phyloP scores from a whole-genome alignment of 768 basidiomycete genomes.

The Crassisporium funariophilum region DNA sequence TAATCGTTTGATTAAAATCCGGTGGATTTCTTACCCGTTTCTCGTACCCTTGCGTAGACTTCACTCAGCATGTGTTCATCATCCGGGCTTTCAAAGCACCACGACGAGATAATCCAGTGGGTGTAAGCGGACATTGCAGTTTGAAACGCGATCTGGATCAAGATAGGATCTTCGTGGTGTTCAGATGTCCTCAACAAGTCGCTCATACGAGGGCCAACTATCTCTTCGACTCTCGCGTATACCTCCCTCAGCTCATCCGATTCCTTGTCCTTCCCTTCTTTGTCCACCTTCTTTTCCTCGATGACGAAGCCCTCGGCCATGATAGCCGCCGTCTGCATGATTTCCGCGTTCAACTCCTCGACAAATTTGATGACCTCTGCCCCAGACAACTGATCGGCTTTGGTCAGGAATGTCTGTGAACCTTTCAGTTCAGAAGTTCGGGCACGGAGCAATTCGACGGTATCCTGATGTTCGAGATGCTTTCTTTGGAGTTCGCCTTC shows the following conservation, averaged over 20 bases:
- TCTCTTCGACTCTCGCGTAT: conserved; percentile 29
- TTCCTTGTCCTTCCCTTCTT: conserved; percentile 19
- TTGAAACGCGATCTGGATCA: conserved; percentile 48
- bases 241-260: conserved; percentile 30
- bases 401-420: conserved; percentile 50
- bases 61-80: conserved; percentile 46
- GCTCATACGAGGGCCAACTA: conserved; percentile 39
- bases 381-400: conserved; percentile 46
- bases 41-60: conserved; percentile 42
- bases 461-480: conserved; percentile 24
- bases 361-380: conserved; percentile 50
- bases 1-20: not conserved
- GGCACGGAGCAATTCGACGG: conserved; percentile 35
- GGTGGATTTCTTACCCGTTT: conserved; percentile 36
- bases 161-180: conserved; percentile 41
- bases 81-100: conserved; percentile 53
- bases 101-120: conserved; percentile 52
- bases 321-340: conserved; percentile 51
- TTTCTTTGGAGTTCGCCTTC: conserved; percentile 18
- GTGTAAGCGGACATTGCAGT: conserved; percentile 47
- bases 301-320: conserved; percentile 47
- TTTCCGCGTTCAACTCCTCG: conserved; percentile 49
- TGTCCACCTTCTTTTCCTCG: conserved; percentile 22
- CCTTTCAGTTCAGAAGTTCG: conserved; percentile 51
- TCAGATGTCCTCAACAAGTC: conserved; percentile 38